Percentiles rank a stretch among this genome's conserved stretches.
Conservation (phyloP, 306 rosid genomes). For the Cicer bijugum region DNA sequence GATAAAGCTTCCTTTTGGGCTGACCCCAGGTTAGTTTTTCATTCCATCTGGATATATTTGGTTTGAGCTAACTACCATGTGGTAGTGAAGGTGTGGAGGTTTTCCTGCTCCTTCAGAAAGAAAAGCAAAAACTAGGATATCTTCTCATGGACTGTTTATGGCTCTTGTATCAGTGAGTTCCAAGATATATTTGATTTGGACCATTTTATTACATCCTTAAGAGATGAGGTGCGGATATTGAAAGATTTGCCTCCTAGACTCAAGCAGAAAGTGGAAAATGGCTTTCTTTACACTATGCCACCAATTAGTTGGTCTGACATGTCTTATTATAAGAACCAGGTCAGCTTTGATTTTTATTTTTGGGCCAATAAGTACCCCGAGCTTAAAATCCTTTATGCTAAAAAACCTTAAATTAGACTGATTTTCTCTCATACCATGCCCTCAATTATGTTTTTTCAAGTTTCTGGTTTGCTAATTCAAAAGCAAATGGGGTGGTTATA, state of each 20-base stretch:
- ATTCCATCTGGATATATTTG: slow-evolving; percentile 23
- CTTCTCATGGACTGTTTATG: slow-evolving; percentile 13
- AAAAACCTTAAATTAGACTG: not conserved
- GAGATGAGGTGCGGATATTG: slow-evolving; percentile 93
- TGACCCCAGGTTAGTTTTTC: slow-evolving; percentile 75
- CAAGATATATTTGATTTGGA: slow-evolving; percentile 89
- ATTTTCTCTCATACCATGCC: slow-evolving; percentile 36
- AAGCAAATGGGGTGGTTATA: slow-evolving; percentile 22
- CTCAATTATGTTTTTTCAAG: not conserved
- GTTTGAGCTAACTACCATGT: slow-evolving; percentile 15
- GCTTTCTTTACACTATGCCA: slow-evolving; percentile 81
- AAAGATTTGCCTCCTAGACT: slow-evolving; percentile 92
- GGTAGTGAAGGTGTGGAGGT: not conserved
- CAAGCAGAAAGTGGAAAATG: slow-evolving; percentile 72
- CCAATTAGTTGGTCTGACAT: slow-evolving; percentile 97
- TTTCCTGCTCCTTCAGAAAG: slow-evolving; percentile 1
- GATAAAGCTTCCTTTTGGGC: slow-evolving; percentile 97
- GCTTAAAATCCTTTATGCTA: slow-evolving; percentile 18
- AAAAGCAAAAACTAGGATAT: not conserved
- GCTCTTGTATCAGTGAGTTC: slow-evolving; percentile 73
- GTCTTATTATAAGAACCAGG: slow-evolving; percentile 82
- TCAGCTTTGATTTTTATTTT: slow-evolving; percentile 37
- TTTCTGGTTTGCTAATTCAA: slow-evolving; percentile 34
- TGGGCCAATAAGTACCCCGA: slow-evolving; percentile 5
- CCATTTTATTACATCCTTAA: slow-evolving; percentile 88